Percentiles rank a stretch among this genome's conserved stretches.
These are phyloP conservation scores for barley (Hordeum vulgare) DNA, from an alignment of 176 grass and related monocot species.

Conservation along the genomic window DNA sequence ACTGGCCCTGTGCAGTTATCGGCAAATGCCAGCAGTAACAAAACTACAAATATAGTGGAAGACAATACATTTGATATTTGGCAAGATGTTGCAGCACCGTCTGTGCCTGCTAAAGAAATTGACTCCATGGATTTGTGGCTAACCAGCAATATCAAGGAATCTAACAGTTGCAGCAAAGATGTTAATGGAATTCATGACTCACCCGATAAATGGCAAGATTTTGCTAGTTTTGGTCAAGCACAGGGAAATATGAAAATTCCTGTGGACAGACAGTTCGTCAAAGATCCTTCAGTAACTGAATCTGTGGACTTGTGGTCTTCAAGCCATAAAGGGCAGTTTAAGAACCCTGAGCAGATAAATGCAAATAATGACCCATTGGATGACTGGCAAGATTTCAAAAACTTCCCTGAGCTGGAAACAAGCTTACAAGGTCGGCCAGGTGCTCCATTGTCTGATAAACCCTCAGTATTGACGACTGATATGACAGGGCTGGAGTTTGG, in stretches of 20 bases:
- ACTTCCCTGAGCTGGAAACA: conserved; percentile 18
- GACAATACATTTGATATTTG: conserved; percentile 53
- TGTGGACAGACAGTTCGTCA: conserved; percentile 8
- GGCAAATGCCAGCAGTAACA: conserved; percentile 16
- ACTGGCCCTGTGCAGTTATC: conserved; percentile 10
- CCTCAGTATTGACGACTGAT: conserved; percentile 10
- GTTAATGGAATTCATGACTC: conserved; percentile 18
- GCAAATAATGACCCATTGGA: conserved; percentile 49
- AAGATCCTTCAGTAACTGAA: conserved; percentile 34
- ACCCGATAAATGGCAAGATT: conserved; percentile 57
- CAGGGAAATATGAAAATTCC: not conserved
- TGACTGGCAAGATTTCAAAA: conserved; percentile 55
- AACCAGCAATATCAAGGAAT: conserved; percentile 33
- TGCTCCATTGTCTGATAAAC: conserved; percentile 21
- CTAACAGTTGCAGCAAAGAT: conserved; percentile 8
- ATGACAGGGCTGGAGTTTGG: conserved; percentile 17
- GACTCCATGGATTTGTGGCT: conserved; percentile 37
- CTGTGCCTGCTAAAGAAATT: conserved; percentile 35
- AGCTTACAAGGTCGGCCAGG: conserved; percentile 20
- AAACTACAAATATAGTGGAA: conserved; percentile 20
- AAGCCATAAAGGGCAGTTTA: conserved; percentile 18
- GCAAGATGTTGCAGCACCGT: conserved; percentile 49
- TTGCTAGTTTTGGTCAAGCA: conserved; percentile 43
- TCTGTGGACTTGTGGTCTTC: conserved; percentile 29
- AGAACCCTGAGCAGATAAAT: conserved; percentile 24